phyloP scores from a whole-genome alignment of 192 early-diverging fungal species.

The Chytriomyces hyalinus region DNA sequence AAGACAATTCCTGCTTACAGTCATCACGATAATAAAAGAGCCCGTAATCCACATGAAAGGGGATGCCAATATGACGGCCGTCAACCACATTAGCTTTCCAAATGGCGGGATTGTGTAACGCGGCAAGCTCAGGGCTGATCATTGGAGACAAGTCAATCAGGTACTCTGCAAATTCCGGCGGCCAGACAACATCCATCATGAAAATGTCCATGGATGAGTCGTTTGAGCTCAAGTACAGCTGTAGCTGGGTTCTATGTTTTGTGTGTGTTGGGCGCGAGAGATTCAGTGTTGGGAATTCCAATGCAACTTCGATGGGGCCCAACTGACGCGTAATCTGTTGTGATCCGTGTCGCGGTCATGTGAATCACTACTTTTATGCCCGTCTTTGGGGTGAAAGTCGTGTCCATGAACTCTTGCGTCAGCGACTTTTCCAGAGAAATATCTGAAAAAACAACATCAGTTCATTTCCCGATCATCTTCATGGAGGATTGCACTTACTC shows the following conservation, averaged over 20 bases:
- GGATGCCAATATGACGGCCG: conserved; percentile 2
- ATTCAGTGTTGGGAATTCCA: neutral
- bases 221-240: neutral
- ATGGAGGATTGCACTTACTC: neutral
- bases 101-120: neutral
- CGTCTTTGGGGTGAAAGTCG: neutral
- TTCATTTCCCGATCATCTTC: neutral
- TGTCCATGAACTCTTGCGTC: neutral
- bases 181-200: conserved; percentile 3
- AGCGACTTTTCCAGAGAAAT: neutral
- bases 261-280: neutral
- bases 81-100: neutral
- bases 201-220: conserved; percentile 1
- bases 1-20: neutral
- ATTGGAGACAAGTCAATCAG: neutral
- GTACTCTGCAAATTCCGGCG: neutral
- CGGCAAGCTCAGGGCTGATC: neutral
- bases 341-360: neutral
- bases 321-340: neutral
- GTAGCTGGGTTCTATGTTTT: neutral
- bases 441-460: neutral
- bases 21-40: conserved; percentile 18
- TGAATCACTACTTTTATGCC: neutral
- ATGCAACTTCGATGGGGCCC: neutral
- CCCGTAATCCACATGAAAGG: conserved; percentile 15